Percentiles rank a stretch among this genome's conserved stretches.
phyloP scores from a whole-genome alignment of 441 rosid genomes.

The Biscutella laevigata region DNA sequence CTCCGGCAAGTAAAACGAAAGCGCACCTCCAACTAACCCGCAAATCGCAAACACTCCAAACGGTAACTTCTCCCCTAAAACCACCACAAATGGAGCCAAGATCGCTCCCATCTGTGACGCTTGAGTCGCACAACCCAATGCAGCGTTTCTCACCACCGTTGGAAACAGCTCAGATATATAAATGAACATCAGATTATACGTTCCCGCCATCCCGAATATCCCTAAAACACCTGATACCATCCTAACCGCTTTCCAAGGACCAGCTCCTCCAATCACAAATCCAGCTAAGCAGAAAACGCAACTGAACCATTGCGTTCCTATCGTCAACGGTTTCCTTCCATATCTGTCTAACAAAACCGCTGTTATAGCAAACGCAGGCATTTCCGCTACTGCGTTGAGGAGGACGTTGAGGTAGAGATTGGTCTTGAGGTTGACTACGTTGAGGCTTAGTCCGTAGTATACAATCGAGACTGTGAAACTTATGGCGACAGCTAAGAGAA shows the following conservation, averaged over 20 bases:
- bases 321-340: constrained; percentile 74
- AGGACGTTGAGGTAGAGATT: constrained; percentile 68
- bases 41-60: constrained; percentile 58
- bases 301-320: constrained; percentile 77
- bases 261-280: constrained; percentile 29
- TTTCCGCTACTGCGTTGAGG: constrained; percentile 69
- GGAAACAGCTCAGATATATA: constrained; percentile 82
- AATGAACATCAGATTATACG: constrained; percentile 71
- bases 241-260: constrained; percentile 51
- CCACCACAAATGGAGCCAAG: constrained; percentile 76
- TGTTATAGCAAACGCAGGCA: constrained; percentile 76
- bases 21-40: constrained; percentile 60
- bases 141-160: constrained; percentile 81
- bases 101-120: constrained; percentile 85
- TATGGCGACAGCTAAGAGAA: constrained; percentile 45
- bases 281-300: constrained; percentile 61
- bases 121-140: constrained; percentile 75
- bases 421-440: constrained; percentile 80
- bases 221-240: constrained; percentile 73
- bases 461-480: constrained; percentile 67
- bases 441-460: constrained; percentile 81
- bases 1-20: constrained; percentile 75
- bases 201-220: constrained; percentile 83
- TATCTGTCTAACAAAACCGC: constrained; percentile 52
- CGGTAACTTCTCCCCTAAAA: constrained; percentile 57